Evolutionary conservation across 2,329 filamentous ascomycete species (phyloP), one percentile per base, ranked within the genome.

Genomic region (Penicillium sp.): DNA sequence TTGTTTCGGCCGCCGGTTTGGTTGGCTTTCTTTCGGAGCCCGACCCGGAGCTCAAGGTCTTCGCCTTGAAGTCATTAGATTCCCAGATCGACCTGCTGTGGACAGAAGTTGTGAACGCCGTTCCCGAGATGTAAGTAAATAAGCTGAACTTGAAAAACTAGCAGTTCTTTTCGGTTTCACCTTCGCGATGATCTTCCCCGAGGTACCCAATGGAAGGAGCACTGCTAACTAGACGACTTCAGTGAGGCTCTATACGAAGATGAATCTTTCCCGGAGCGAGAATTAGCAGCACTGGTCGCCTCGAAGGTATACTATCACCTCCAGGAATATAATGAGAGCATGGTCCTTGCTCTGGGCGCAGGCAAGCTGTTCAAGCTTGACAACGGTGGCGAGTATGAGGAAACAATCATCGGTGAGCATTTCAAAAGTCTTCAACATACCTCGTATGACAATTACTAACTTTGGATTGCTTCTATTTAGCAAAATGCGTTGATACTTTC

Each of bases 291-390:
- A 37, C 76, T 98, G 33, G 88, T 98, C 37, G 84, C 94, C 29
- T 85, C 92, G 54, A 98, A 98, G 75, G 88, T 96, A 52, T 98
- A 96, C 72, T 98, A 96, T 63, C 92, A 98, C 63, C 80, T 98
- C 36, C 88, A 95, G 69, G 92, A 92, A 65, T 98, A 98, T 73
- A 92, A 95, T 63, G 92, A 98, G 72, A 95, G 90, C 68, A 96
- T 98, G 90, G 85, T 86, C 35, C 96, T 98, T 67, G 92, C 92
- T 48, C 79, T 98, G 30, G 89, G 88, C 42, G 89, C 92, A 15
- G 92, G 92, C 44, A 86, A 95, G 62, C 80, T 95, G 33, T 95
- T 98, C 74, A 86, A 93, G 70, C 78, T 96, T 50, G 85, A 95
- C 58, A 77, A 82, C 37, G 83, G 85, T 35, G 85, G 87, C 66